Evolutionary conservation across 2,329 filamentous ascomycete genomes (phyloP), one percentile per base, ranked within the genome.

Genomic region (Pyrenophora tritici-repentis): DNA sequence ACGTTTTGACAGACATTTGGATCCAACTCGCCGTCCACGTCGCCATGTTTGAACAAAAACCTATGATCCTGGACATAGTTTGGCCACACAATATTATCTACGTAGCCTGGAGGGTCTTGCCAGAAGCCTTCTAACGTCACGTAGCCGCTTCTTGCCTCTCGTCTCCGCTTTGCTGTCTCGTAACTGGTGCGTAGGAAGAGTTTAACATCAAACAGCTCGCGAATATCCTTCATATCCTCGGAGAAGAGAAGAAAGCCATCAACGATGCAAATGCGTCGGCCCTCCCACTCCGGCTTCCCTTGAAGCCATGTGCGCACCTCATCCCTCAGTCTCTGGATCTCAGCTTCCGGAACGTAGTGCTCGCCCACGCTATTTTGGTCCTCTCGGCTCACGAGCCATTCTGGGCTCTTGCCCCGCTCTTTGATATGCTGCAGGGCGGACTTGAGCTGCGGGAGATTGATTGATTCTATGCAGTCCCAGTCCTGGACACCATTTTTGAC

Each of bases 1-100:
- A 59, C 44, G 2, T 50, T 48, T 14, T 41, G 40, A 44, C 70
- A 70, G 51, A 76, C 70, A 0, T 76, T 73, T 14, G 75, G 68
- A 34, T 82, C 77, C 8, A 86, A 67, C 39, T 74, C 65, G 0
- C 83, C 83, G 61, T 88, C 73, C 8, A 90, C 88, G 67, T 92
- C 78, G 0, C 84, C 87, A 6, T 77, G 75, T 58, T 86, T 74
- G 68, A 97, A 94, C 71, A 99, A 78, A 81, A 90, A 96, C 17
- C 79, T 78, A 75, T 97, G 92, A 63, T 91, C 85, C 45, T 83
- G 79, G 3, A 89, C 89, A 73, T 97, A 97, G 65, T 96, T 93
- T 3, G 93, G 93, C 94, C 94, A 99, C 4, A 99, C 94, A 47
- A 99, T 83, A 70, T 89, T 84, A 71, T 97, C 92, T 32, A 97